Evolutionary conservation across 176 grass and related monocot species (phyloP), one percentile per base, ranked within the genome.

Genomic region (Triticum urartu): DNA sequence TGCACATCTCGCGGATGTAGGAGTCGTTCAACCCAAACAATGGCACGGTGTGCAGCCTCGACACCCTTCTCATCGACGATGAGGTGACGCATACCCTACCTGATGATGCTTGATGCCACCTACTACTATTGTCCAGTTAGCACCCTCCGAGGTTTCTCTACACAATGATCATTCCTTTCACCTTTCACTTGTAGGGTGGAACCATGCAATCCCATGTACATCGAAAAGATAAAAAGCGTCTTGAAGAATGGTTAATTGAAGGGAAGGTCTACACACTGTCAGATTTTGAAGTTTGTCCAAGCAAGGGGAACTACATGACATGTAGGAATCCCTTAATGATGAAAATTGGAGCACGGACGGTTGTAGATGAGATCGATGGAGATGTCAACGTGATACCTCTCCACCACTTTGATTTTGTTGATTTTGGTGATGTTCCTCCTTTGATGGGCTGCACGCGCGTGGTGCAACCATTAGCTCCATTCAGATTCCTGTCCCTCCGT

Each of bases 61-160:
- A 84, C 71, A 35, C 58, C 20, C 83, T 84, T 84, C 72, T 84
- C 18, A 65, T 84, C 2, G 71, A 84, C 30, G 83, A 75, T 10
- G 17, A 84, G 83, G 83, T 84, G 11, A 65, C 18, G 42, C 25
- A 45, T 45, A 12, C 3, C 11, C 43, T 3, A 45, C 43, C 43
- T 12, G 0, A 12, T 45, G 43, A 5, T 65, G 11, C 62, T 64
- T 21, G 58, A 5, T 1, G 62, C 22, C 42, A 17, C 58, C 43
- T 9, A 3, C 10, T 81, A 50, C 39, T 76, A 11, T 63, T 76
- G 83, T 76, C 43, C 11, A 47, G 43, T 42, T 42, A 15, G 34
- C 70, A 64, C 60, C 68, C 81, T 75, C 72, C 73, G 52, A 73
- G 36, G 45, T 84, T 84, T 9, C 15, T 33, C 34, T 34, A 34